A percentile compares a stretch with the other conserved stretches of the same genome.
Conservation (phyloP, 1,284 basidiomycete species). For the Heliocybe sulcata region DNA sequence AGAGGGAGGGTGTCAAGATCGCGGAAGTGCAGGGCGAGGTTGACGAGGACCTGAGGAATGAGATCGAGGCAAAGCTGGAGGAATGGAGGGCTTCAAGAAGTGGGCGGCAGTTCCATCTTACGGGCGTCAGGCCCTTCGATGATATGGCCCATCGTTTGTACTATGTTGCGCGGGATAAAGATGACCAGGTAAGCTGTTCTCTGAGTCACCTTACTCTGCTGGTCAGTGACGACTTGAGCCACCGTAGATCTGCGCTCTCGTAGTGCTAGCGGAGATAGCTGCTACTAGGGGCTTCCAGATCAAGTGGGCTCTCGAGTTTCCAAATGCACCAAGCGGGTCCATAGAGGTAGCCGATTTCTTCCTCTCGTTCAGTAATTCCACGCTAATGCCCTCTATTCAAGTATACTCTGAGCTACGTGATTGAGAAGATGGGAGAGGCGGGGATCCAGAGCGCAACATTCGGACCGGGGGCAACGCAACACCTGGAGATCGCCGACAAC, state of each 20-base stretch:
- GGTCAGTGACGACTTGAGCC: no score
- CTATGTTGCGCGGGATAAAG: constrained; percentile 39
- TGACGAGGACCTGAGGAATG: constrained; percentile 27
- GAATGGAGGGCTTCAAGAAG: constrained; percentile 38
- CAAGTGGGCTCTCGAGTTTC: constrained; percentile 55
- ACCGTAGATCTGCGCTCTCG: constrained; percentile 35
- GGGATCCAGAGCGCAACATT: constrained; percentile 39
- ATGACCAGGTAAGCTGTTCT: no score
- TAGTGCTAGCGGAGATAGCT: constrained; percentile 47
- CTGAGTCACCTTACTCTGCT: no score
- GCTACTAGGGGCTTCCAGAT: constrained; percentile 45
- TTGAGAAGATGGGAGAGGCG: constrained; percentile 34
- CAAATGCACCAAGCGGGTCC: constrained; percentile 41
- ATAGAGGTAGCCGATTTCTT: constrained; percentile 18
- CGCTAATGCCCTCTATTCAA: constrained; percentile 17
- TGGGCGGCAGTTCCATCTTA: constrained; percentile 50
- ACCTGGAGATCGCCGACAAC: constrained; percentile 27
- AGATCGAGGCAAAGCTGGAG: constrained; percentile 34
- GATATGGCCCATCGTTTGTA: constrained; percentile 46
- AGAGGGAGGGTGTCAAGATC: constrained; percentile 41
- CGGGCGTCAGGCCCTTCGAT: constrained; percentile 45
- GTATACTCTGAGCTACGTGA: constrained; percentile 39
- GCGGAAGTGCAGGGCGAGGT: constrained; percentile 27
- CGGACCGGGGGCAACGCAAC: constrained; percentile 33
- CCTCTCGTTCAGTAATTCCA: not conserved